phyloP scores from a whole-genome alignment of 148 eudicot species.

The Cornus suecica region DNA sequence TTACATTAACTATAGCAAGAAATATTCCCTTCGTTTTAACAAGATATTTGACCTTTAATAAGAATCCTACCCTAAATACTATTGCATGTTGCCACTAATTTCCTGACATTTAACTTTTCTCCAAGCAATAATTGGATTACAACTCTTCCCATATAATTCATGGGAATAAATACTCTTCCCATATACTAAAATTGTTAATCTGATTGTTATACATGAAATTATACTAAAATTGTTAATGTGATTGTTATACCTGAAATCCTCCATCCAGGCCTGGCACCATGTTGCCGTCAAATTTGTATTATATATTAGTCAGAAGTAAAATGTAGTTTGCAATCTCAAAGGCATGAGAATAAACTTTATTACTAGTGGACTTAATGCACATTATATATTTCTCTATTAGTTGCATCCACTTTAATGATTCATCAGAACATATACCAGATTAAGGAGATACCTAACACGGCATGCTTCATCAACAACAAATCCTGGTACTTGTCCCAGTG shows the following conservation, averaged over 20 bases:
- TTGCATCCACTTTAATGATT: constrained; percentile 1
- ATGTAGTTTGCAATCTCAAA: background rate
- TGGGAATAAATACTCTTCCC: background rate
- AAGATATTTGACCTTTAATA: background rate
- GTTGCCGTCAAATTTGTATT: no score
- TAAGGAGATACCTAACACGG: constrained; percentile 76
- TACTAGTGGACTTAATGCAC: background rate
- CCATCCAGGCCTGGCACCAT: background rate
- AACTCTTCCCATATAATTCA: background rate
- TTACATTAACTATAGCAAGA: background rate
- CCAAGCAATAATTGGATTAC: background rate
- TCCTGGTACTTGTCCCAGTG: constrained; percentile 90
- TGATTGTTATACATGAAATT: no score
- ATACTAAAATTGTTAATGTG: no score
- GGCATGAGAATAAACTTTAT: background rate
- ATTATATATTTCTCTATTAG: background rate
- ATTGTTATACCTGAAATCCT: no score
- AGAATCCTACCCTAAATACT: background rate
- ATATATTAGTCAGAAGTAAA: constrained; percentile 1
- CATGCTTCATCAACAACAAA: constrained; percentile 99
- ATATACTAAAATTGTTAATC: background rate
- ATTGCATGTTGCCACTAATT: background rate
- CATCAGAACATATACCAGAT: background rate
- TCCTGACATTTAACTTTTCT: background rate
- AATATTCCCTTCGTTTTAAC: background rate